phyloP scores from a whole-genome alignment of 2,329 filamentous ascomycete species.

The Mollisiaceae sp. region DNA sequence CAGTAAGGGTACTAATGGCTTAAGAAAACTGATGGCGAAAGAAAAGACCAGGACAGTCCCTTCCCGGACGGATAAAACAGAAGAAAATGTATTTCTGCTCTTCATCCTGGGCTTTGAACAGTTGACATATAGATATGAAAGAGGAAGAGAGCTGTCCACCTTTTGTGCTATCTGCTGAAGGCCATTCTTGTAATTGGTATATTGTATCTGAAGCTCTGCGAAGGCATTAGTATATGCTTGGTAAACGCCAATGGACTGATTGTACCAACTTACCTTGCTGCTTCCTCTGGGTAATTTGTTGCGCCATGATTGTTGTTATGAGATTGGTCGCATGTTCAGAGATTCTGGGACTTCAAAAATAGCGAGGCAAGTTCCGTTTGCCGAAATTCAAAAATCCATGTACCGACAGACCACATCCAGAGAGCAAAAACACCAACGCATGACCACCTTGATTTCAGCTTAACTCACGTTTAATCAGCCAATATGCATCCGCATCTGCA shows the following conservation, averaged over 20 bases:
- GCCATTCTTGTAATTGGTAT: slow-evolving; percentile 76
- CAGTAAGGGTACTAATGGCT: background rate
- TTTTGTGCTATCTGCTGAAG: slow-evolving; percentile 94
- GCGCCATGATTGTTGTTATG: slow-evolving; percentile 38
- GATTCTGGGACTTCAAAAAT: slow-evolving; percentile 24
- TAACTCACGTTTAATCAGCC: slow-evolving; percentile 21
- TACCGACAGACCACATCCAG: slow-evolving; percentile 15
- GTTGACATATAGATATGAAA: slow-evolving; percentile 45
- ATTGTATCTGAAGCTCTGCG: slow-evolving; percentile 78
- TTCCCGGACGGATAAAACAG: background rate
- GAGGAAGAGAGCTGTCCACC: slow-evolving; percentile 22
- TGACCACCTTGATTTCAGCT: background rate
- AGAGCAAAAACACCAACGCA: slow-evolving; percentile 13
- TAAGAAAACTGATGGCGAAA: background rate
- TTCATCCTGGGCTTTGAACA: background rate
- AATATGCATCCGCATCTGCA: slow-evolving; percentile 97
- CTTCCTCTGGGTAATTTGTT: slow-evolving; percentile 43
- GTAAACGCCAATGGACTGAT: background rate
- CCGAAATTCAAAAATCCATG: slow-evolving; percentile 21
- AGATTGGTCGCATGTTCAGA: slow-evolving; percentile 23
- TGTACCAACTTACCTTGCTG: slow-evolving; percentile 45
- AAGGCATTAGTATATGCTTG: slow-evolving; percentile 13
- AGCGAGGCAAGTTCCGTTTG: slow-evolving; percentile 19
- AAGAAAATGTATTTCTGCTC: background rate
- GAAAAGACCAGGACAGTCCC: slow-evolving; percentile 7